Percentiles rank a stretch among this genome's conserved stretches.
These are phyloP conservation scores for Pilasporangium apinafurcum DNA, from an alignment of 352 stramenopile species.

Conservation along the genomic window DNA sequence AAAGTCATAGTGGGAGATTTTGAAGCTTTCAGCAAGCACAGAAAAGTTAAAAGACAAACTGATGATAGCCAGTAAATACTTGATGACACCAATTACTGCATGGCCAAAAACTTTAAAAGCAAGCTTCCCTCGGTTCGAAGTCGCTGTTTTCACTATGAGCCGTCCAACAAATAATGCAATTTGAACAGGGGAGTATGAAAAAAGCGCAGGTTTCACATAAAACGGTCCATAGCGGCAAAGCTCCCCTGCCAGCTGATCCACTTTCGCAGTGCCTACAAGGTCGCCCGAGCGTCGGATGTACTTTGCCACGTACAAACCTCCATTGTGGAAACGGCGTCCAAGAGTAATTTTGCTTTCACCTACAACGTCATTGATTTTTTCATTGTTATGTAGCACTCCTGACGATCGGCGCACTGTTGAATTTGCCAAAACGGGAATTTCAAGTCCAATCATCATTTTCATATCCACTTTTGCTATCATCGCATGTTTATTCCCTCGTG, in stretches of 20 bases:
- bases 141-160: constrained; percentile 4
- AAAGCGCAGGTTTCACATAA: constrained; percentile 16
- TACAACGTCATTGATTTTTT: neutral
- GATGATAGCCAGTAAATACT: constrained; percentile 45
- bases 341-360: constrained; percentile 6
- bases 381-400: neutral
- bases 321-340: constrained; percentile 16
- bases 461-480: constrained; percentile 7
- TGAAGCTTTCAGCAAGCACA: constrained; percentile 31
- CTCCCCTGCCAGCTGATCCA: constrained; percentile 20
- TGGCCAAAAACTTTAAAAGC: constrained; percentile 17
- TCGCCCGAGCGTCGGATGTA: constrained; percentile 25
- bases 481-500: neutral
- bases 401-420: neutral
- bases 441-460: constrained; percentile 14
- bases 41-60: constrained; percentile 64
- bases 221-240: constrained; percentile 49
- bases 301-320: constrained; percentile 39
- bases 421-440: constrained; percentile 9
- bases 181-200: constrained; percentile 16
- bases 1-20: constrained; percentile 7
- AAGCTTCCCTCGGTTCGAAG: constrained; percentile 22
- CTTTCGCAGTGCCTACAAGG: neutral
- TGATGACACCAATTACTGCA: constrained; percentile 17
- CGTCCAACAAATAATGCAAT: constrained; percentile 10